A percentile compares a stretch with the other conserved stretches of the same genome.
Conservation (phyloP, 2,329 filamentous ascomycete species). For the Fusarium sp. region DNA sequence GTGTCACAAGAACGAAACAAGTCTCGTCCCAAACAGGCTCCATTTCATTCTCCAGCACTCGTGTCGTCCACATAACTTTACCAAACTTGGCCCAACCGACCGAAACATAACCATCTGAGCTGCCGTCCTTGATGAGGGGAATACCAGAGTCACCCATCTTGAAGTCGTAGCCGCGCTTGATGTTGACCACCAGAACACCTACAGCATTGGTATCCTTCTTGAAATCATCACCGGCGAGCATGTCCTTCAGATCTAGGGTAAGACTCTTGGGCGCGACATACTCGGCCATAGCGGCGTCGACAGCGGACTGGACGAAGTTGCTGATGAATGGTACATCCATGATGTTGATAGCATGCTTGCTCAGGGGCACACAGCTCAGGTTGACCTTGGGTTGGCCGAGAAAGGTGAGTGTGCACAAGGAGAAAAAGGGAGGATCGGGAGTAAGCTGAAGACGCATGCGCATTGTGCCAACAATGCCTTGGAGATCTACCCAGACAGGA, state of each 20-base stretch:
- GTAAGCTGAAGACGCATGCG: slow-evolving; percentile 77
- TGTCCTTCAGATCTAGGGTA: slow-evolving; percentile 79
- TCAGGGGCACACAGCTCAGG: slow-evolving; percentile 76
- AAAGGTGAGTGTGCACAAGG: slow-evolving; percentile 78
- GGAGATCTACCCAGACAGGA: slow-evolving; percentile 80
- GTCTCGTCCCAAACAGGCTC: slow-evolving; percentile 78
- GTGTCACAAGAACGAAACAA: slow-evolving; percentile 74
- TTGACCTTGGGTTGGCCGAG: slow-evolving; percentile 80
- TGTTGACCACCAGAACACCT: slow-evolving; percentile 73
- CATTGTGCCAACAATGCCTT: slow-evolving; percentile 77
- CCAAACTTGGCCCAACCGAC: slow-evolving; percentile 84
- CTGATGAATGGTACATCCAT: slow-evolving; percentile 82
- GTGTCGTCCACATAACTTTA: slow-evolving; percentile 69
- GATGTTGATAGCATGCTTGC: slow-evolving; percentile 75
- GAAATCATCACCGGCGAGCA: slow-evolving; percentile 81
- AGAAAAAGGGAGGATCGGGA: slow-evolving; percentile 81
- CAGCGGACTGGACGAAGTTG: slow-evolving; percentile 78
- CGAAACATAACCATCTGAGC: slow-evolving; percentile 77
- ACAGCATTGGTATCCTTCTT: slow-evolving; percentile 77
- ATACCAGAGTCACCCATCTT: slow-evolving; percentile 75
- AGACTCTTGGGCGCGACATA: slow-evolving; percentile 82
- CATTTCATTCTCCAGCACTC: slow-evolving; percentile 73
- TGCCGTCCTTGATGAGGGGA: slow-evolving; percentile 67
- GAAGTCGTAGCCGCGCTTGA: slow-evolving; percentile 76
- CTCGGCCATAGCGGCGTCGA: slow-evolving; percentile 78